Evolutionary conservation across 805 yeast species (phyloP).

Genomic region (Pichia eremophila): DNA sequence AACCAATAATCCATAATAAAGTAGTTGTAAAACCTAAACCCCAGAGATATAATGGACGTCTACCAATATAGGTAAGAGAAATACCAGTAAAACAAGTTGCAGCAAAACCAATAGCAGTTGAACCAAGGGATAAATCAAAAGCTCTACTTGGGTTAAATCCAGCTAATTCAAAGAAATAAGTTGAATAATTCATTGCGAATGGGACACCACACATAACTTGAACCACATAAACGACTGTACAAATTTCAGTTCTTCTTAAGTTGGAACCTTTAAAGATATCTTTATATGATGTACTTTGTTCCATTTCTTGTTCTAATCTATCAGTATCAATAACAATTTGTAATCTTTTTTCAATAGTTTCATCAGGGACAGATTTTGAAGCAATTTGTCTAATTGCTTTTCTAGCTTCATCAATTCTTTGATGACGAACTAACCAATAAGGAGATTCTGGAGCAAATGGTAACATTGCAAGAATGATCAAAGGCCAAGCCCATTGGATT

Average conservation of each 20-base stretch:
- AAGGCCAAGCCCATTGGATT: slow-evolving; percentile 53
- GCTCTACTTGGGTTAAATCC: slow-evolving; percentile 12
- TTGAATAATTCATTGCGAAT: slow-evolving; percentile 56
- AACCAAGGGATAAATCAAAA: slow-evolving; percentile 21
- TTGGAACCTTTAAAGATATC: slow-evolving; percentile 43
- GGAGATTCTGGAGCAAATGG: slow-evolving; percentile 50
- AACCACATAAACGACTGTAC: slow-evolving; percentile 31
- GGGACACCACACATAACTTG: slow-evolving; percentile 56
- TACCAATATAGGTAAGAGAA: slow-evolving; percentile 28
- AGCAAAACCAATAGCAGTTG: slow-evolving; percentile 25
- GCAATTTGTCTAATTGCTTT: slow-evolving; percentile 29
- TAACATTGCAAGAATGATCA: slow-evolving; percentile 28
- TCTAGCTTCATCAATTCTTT: slow-evolving; percentile 34
- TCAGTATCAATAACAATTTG: slow-evolving; percentile 7
- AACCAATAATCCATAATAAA: slow-evolving; percentile 8
- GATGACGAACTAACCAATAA: slow-evolving; percentile 41
- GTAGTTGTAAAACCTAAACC: slow-evolving; percentile 3
- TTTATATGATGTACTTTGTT: slow-evolving; percentile 9
- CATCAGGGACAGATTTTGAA: neutral
- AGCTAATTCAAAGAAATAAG: slow-evolving; percentile 26
- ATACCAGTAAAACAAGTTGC: slow-evolving; percentile 31
- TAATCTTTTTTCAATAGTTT: slow-evolving; percentile 6
- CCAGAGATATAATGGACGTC: slow-evolving; percentile 21
- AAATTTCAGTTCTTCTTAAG: slow-evolving; percentile 42
- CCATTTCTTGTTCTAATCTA: slow-evolving; percentile 9